A percentile compares a stretch with the other conserved stretches of the same genome.
phyloP scores from a whole-genome alignment of 2,329 filamentous ascomycete genomes.

The Ophiostoma perfectum region DNA sequence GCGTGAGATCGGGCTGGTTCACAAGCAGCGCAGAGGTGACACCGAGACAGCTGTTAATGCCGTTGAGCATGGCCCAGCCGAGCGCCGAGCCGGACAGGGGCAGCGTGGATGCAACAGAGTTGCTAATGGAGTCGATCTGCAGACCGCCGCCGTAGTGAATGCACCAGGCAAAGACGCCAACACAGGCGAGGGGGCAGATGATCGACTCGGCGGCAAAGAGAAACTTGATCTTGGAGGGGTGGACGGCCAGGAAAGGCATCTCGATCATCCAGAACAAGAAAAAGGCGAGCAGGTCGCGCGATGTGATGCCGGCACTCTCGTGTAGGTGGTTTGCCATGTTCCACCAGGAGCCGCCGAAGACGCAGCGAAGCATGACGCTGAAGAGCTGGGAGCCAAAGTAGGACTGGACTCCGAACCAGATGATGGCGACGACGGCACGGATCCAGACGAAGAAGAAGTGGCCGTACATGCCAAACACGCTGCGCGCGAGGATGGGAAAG shows the following conservation, averaged over 20 bases:
- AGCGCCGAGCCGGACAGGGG: conserved; percentile 27
- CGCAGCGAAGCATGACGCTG: conserved; percentile 28
- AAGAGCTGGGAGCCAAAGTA: conserved; percentile 22
- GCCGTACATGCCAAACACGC: conserved; percentile 23
- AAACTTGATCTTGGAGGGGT: conserved; percentile 38
- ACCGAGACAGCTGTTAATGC: conserved; percentile 38
- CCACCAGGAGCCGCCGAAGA: conserved; percentile 34
- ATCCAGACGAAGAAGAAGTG: conserved; percentile 16
- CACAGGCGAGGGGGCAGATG: conserved; percentile 34
- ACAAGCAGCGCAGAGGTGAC: conserved; percentile 35
- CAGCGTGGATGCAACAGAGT: not conserved
- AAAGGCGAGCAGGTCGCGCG: conserved; percentile 33
- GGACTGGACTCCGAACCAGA: conserved; percentile 23
- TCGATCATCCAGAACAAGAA: conserved; percentile 37
- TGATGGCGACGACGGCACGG: conserved; percentile 20
- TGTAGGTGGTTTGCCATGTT: conserved; percentile 36
- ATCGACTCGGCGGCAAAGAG: conserved; percentile 30
- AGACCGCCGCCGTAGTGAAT: conserved; percentile 23
- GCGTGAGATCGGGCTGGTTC: conserved; percentile 36
- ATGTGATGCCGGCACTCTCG: conserved; percentile 35
- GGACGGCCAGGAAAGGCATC: conserved; percentile 39
- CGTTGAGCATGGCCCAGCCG: conserved; percentile 37
- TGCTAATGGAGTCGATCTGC: conserved; percentile 25
- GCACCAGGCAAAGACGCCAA: conserved; percentile 22
- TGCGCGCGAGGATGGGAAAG: conserved; percentile 22